phyloP scores from a whole-genome alignment of 352 stramenopile genomes.

The Globisporangium okanoganense region DNA sequence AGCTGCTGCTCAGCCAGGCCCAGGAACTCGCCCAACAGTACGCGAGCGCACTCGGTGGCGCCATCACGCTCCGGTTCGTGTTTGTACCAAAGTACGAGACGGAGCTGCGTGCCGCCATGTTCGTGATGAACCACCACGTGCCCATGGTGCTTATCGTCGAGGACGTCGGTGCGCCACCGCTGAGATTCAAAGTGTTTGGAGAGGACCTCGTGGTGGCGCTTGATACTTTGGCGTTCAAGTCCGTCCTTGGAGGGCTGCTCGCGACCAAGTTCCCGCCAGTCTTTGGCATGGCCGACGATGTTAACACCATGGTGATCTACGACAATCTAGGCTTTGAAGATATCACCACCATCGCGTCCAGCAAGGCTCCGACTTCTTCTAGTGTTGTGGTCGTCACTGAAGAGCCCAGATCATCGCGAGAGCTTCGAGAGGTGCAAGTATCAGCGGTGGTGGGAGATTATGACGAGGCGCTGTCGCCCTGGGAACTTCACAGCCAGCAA shows the following conservation, averaged over 20 bases:
- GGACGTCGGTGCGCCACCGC: conserved; percentile 16
- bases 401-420: not conserved
- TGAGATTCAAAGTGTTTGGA: conserved; percentile 13
- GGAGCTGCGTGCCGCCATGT: conserved; percentile 23
- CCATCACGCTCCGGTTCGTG: conserved; percentile 27
- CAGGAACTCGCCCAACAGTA: conserved; percentile 19
- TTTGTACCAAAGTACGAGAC: conserved; percentile 20
- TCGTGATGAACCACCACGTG: conserved; percentile 23
- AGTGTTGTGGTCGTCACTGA: not conserved
- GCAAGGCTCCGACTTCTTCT: not conserved
- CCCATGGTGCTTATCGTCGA: conserved; percentile 25
- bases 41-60: not conserved
- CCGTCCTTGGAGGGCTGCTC: conserved; percentile 6
- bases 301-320: not conserved
- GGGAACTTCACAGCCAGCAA: conserved; percentile 2
- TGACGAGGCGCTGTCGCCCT: conserved; percentile 1
- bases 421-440: not conserved
- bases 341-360: not conserved
- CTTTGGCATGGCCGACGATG: not conserved
- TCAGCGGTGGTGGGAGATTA: not conserved
- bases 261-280: not conserved
- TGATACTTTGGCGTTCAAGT: not conserved
- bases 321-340: not conserved
- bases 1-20: conserved; percentile 5
- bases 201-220: conserved; percentile 11